Base-by-base conservation (phyloP, 1,139 yeast species). In the Candida albicans region DNA sequence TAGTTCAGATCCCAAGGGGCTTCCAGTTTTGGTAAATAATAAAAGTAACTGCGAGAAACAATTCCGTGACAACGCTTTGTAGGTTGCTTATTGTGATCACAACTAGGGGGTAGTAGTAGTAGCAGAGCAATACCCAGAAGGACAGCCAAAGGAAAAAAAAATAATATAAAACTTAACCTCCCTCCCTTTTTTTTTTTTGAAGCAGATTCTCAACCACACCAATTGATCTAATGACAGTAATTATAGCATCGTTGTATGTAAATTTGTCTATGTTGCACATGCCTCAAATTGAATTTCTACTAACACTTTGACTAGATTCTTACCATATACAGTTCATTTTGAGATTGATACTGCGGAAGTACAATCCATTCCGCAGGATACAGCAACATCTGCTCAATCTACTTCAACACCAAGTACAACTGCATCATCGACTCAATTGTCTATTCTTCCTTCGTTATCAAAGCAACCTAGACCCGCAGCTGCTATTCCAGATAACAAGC, bases 291-390 rank as follows among this genome's bases (percentile, higher is more conserved):
- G 7, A 11, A 5, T 29, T 12, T 14, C 25, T 40, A 45, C 46
- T 40, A 39, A 49, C 51, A 28, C 3, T n/a, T 13, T 4, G 26
- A 28, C 30, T 44, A 82, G 88, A 45, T 83, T 84, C 52, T 68
- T 85, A 34, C 91, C 93, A 3, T 81, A 82, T 54, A 82, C 91
- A 2, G 87, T 83, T 30, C 84, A 82, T 52, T 84, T 84, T 56
- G 84, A 84, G 53, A 76, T 82, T 3, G 53, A 41, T 27, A 15
- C 44, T 24, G 27, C 40, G 15, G 49, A 50, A 31, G 36, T 39
- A 9, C 46, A 44, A 35, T 40, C 40, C 10, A 35, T 48, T 15
- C 41, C 49, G 14, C 47, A 48, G 18, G 40, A 40, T 40, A 35
- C 42, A 13, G 36, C 43, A 12, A 36, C 39, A n/a, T 29, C 40